Base-by-base conservation (phyloP, 2,329 filamentous ascomycete genomes). In the Hawksworthiomyces lignivorus region DNA sequence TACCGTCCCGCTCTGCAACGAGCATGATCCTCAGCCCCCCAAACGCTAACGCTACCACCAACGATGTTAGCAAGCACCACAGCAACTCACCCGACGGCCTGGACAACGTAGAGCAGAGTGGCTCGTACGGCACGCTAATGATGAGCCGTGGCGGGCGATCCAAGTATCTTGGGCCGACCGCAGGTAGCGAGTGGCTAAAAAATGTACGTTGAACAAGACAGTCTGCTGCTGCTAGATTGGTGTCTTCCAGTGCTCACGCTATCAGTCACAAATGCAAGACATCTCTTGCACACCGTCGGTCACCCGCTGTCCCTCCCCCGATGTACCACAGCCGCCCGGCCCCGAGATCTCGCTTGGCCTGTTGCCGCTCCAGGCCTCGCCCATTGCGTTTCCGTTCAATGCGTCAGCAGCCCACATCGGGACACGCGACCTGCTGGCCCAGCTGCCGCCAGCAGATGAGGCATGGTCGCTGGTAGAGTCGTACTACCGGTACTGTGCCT, bases 401-500 rank as follows among this genome's bases (percentile, higher is more conserved):
- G 28, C 37, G 4, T 7, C 20, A 5, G 19, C 37, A 2, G 28
- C 38, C 17, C 21, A 28, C 27, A 40, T 40, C 17, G 15, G 38
- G 11, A 40, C 38, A 8, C 30, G 31, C 15, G 21, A 40, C 17
- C 30, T 40, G 12, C 30, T 43, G 4, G 29, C 41, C 8, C 24
- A 24, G 12, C 41, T 43, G 7, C 41, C 41, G 4, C 41, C 41
- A 11, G 22, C 22, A 3, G 35, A 43, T 5, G 41, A 43, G 30
- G 35, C 41, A 3, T 43, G 41, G 41, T 19, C 28, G 9, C 10
- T 43, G 22, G 30, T 43, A 15, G 41, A 38, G 35, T 43, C 41
- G 9, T 43, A 43, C 17, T 43, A 43, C 17, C 41, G 41, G 4
- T 43, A 43, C n/a, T 43, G 41, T 21, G 41, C 41, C 9, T 43